Conservation (phyloP, 352 stramenopile species). For the Thalassiosira ordinaria region DNA sequence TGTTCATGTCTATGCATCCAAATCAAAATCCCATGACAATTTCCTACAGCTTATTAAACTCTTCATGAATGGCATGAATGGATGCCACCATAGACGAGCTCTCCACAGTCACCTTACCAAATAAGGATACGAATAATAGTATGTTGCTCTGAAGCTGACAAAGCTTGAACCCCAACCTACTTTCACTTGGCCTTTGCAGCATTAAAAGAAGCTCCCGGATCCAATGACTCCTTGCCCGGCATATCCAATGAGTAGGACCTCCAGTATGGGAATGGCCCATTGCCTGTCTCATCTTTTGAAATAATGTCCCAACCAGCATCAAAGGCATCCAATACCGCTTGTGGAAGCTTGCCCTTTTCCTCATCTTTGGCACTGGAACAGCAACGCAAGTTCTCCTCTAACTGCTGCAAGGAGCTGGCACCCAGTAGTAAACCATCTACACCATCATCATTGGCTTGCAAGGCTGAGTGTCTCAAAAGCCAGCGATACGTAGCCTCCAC, state of each 20-base stretch:
- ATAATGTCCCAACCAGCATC: constrained; percentile 83
- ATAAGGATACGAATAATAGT: too few relatives aligned
- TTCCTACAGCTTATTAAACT: too few relatives aligned
- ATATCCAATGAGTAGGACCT: constrained; percentile 83
- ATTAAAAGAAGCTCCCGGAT: constrained; percentile 82
- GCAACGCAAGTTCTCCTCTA: constrained; percentile 82
- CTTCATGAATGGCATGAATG: too few relatives aligned
- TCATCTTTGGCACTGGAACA: constrained; percentile 58
- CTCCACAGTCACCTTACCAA: too few relatives aligned
- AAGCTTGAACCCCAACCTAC: too few relatives aligned
- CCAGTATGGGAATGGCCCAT: constrained; percentile 82
- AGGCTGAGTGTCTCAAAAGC: constrained; percentile 83
- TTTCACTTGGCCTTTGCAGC: constrained; percentile 66
- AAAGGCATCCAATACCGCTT: constrained; percentile 78
- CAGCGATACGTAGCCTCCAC: constrained; percentile 85
- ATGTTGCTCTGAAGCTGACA: too few relatives aligned
- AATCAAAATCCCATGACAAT: too few relatives aligned
- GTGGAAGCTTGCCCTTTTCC: constrained; percentile 53
- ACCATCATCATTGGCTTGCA: constrained; percentile 39
- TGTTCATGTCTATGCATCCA: too few relatives aligned
- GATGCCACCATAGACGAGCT: too few relatives aligned
- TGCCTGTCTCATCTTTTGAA: constrained; percentile 28
- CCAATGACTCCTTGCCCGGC: constrained; percentile 68
- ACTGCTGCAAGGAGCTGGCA: constrained; percentile 81
- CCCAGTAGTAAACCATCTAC: constrained; percentile 85